Evolutionary conservation across 768 basidiomycete species (phyloP), one percentile per base, ranked within the genome.

Genomic region (Austroboletus eburneus): DNA sequence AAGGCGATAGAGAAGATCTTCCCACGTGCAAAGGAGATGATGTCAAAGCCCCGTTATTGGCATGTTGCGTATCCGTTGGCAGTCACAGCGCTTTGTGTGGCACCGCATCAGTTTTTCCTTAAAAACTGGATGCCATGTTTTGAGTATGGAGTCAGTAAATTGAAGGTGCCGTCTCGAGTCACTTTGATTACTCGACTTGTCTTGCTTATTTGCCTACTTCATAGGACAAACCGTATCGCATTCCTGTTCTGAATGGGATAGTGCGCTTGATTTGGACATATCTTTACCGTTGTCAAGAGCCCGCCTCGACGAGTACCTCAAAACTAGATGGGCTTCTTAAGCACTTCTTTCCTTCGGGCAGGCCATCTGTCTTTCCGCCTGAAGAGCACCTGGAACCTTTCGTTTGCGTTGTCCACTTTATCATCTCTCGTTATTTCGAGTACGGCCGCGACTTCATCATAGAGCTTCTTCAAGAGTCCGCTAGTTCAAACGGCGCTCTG

Each of bases 191-290:
- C n/a, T 18, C 30, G 13, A 20, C 5, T 29, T 20, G n/a, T 43
- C 35, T 50, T 47, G 51, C 36, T 54, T 23, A 39, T 9, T 27
- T 23, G 1, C 18, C 10, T 8, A 3, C 41, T 35, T 16, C 16
- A n/a, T 47, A 95, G 91, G 93, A 96, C 56, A 87, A 85, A 52
- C 72, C 81, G 1, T 73, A 77, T 45, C 80, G 91, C 12, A 70
- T 78, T 0, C 74, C 80, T 2, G 77, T 90, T 18, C 72, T 94
- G 69, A 94, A 93, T 54, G 88, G 89, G 12, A 78, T 88, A 46
- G 62, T 91, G 51, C 82, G 94, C 9, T 66, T 96, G 34, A 69
- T 93, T 27, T 97, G 93, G 94, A 90, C 92, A 2, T 97, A 96
- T 64, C 73, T 96, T n/a, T 94, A 91, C 61, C 85, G 94, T 14